Conservation (phyloP, 2,329 filamentous ascomycete species). For the Diaporthe vaccinii region DNA sequence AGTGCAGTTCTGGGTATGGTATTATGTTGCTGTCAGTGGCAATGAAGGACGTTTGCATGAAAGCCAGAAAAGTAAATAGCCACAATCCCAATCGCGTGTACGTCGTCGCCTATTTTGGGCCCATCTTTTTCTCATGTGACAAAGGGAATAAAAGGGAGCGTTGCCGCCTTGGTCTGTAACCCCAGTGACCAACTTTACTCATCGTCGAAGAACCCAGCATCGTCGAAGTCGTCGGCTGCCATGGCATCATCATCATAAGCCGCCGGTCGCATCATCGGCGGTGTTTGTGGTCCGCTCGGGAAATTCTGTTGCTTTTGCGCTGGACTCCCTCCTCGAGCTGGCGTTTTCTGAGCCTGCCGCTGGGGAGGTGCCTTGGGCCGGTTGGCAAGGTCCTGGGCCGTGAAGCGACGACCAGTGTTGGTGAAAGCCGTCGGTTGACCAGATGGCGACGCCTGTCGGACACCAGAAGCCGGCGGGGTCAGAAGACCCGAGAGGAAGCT, state of each 20-base stretch:
- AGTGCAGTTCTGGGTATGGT: constrained; percentile 35
- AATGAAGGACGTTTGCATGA: constrained; percentile 19
- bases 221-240: constrained; percentile 70
- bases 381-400: constrained; percentile 63
- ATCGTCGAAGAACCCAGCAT: constrained; percentile 64
- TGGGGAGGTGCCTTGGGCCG: constrained; percentile 51
- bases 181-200: constrained; percentile 30
- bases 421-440: constrained; percentile 67
- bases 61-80: constrained; percentile 16
- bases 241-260: constrained; percentile 72
- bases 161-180: neutral
- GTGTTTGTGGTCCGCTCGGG: constrained; percentile 63
- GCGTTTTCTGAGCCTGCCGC: constrained; percentile 56
- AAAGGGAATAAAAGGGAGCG: constrained; percentile 30
- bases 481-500: constrained; percentile 83
- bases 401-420: constrained; percentile 70
- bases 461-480: constrained; percentile 86
- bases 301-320: constrained; percentile 54
- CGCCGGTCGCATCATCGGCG: constrained; percentile 71
- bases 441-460: constrained; percentile 71
- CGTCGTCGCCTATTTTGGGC: constrained; percentile 10
- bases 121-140: constrained; percentile 24
- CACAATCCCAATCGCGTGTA: constrained; percentile 17
- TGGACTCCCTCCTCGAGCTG: constrained; percentile 56
- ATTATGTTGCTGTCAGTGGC: constrained; percentile 18